A percentile compares a stretch with the other conserved stretches of the same genome.
phyloP scores from a whole-genome alignment of 768 basidiomycete genomes.

The Lactarius sanguifluus region DNA sequence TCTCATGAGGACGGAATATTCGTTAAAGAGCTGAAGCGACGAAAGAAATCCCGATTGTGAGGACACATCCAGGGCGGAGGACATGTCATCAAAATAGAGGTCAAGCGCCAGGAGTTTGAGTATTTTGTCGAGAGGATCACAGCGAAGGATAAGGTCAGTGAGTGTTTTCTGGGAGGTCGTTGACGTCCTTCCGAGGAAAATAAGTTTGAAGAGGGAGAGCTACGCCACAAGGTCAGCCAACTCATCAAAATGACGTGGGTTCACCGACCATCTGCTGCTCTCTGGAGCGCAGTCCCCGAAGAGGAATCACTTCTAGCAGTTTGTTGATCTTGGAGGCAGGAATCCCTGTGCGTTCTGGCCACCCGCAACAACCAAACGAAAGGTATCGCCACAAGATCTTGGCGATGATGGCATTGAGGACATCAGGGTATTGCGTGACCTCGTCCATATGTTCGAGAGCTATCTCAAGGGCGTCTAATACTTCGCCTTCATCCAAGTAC shows the following conservation, averaged over 20 bases:
- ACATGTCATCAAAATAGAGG: conserved; percentile 18
- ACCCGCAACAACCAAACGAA: conserved; percentile 21
- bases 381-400: conserved; percentile 40
- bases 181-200: not conserved
- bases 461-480: conserved; percentile 47
- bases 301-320: not conserved
- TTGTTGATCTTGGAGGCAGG: not conserved
- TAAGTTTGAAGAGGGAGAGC: conserved; percentile 19
- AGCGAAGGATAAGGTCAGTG: conserved; percentile 7
- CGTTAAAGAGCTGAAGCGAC: conserved; percentile 13
- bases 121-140: not conserved
- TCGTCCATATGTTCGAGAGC: conserved; percentile 40
- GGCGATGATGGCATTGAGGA: conserved; percentile 36
- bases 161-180: not conserved
- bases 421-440: conserved; percentile 30
- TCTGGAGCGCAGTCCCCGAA: not conserved
- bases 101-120: conserved; percentile 18
- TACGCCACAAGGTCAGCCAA: not conserved
- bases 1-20: conserved; percentile 20
- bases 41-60: conserved; percentile 13
- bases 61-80: conserved; percentile 16
- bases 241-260: not conserved
- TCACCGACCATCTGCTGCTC: conserved; percentile 12
- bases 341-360: not conserved
- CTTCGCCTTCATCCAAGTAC: conserved; percentile 48